Percentiles rank a stretch among this genome's conserved stretches.
Conservation (phyloP, 139 green algal species). For the Coelastrella sp. region DNA sequence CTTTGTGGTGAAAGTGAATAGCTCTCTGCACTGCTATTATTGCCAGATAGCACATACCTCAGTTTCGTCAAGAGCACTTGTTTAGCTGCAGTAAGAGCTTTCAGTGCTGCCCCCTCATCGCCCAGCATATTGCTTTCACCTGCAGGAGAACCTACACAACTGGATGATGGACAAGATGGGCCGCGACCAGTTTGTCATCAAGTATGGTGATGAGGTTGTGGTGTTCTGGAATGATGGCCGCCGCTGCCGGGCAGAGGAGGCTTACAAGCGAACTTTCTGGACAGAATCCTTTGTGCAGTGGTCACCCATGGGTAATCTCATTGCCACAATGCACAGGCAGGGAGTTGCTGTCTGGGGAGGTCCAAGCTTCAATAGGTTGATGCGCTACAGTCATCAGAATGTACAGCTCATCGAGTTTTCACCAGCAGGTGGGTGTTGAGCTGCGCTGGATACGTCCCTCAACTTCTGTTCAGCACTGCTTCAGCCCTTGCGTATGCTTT, state of each 20-base stretch:
- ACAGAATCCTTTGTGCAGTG: constrained; percentile 96
- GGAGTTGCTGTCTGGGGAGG: constrained; percentile 95
- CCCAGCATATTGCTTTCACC: not conserved
- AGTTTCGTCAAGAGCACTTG: too few species aligned
- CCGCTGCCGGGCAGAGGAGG: constrained; percentile 60
- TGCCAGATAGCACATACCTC: too few species aligned
- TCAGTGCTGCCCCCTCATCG: not conserved
- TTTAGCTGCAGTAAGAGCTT: not conserved
- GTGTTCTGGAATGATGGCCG: constrained; percentile 88
- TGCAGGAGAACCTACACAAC: constrained; percentile 85
- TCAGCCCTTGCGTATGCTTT: too few species aligned
- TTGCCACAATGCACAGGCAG: constrained; percentile 92
- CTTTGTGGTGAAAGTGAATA: too few species aligned
- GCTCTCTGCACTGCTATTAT: too few species aligned
- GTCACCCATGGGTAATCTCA: constrained; percentile 83
- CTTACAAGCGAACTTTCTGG: constrained; percentile 85
- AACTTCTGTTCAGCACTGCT: too few species aligned
- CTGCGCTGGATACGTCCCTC: too few species aligned
- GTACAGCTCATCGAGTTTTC: constrained; percentile 91
- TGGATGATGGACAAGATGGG: constrained; percentile 94
- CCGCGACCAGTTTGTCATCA: constrained; percentile 95
- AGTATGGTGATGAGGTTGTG: constrained; percentile 81
- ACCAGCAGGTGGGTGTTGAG: constrained; percentile 47
- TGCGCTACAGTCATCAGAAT: constrained; percentile 54
- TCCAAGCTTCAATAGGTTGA: constrained; percentile 70